phyloP scores from a whole-genome alignment of 129 eudicot species.

The Arctium minus region DNA sequence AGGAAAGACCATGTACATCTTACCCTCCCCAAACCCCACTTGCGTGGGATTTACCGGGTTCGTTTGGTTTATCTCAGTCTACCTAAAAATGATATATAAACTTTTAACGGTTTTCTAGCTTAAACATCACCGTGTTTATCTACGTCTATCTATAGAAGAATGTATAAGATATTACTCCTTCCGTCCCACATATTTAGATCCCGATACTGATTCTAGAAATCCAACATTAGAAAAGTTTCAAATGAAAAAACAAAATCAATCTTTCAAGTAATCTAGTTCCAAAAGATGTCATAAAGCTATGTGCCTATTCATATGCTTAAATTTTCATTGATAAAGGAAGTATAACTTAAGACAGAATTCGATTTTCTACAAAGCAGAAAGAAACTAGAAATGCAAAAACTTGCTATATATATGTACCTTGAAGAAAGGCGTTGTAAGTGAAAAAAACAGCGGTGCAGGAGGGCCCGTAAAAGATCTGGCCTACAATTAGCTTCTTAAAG shows the following conservation, averaged over 20 bases:
- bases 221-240: background rate
- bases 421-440: slow-evolving; percentile 71
- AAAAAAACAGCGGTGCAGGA: slow-evolving; percentile 52
- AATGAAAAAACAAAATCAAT: background rate
- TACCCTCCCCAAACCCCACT: background rate
- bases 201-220: background rate
- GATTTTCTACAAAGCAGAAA: background rate
- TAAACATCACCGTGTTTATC: background rate
- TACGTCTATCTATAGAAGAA: background rate
- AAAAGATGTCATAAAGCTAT: background rate
- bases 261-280: background rate
- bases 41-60: background rate
- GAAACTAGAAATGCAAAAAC: background rate
- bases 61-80: background rate
- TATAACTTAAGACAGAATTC: background rate
- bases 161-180: background rate
- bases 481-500: slow-evolving; percentile 60
- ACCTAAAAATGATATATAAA: background rate
- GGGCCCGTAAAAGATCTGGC: slow-evolving; percentile 73
- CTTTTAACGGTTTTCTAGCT: background rate
- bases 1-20: background rate
- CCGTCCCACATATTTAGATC: background rate
- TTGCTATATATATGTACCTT: slow-evolving; percentile 41
- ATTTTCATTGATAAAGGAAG: background rate
- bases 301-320: background rate